A percentile compares a stretch with the other conserved stretches of the same genome.
These are phyloP conservation scores for Nepenthes gracilis DNA, from an alignment of 148 eudicot species.

Conservation along the genomic window DNA sequence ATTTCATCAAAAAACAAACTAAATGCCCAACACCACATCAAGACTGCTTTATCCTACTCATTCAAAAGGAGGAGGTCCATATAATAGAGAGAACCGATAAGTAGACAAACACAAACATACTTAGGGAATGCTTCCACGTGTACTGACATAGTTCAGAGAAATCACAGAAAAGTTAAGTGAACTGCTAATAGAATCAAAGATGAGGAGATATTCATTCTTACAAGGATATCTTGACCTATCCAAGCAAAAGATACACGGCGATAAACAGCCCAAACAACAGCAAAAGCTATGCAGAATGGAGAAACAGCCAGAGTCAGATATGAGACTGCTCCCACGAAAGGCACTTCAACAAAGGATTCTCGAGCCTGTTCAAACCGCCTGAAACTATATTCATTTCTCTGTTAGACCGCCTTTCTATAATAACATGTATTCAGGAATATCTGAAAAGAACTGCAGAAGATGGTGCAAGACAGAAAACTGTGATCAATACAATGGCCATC, in stretches of 20 bases:
- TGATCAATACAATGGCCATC: too few species aligned
- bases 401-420: constrained; percentile 11
- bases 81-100: too few species aligned
- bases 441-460: neutral
- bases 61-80: too few species aligned
- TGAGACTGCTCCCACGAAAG: constrained; percentile 75
- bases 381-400: constrained; percentile 40
- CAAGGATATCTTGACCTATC: constrained; percentile 99
- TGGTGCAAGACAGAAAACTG: neutral
- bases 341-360: constrained; percentile 62
- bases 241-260: constrained; percentile 74
- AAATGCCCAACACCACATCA: too few species aligned
- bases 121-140: too few species aligned
- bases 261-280: constrained; percentile 82
- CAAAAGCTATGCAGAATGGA: constrained; percentile 84
- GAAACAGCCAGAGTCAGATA: constrained; percentile 67
- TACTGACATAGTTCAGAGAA: too few species aligned
- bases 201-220: constrained; percentile 20
- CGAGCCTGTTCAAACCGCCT: constrained; percentile 80
- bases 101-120: too few species aligned
- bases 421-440: neutral
- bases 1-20: too few species aligned
- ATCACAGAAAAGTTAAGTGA: too few species aligned
- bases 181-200: neutral
- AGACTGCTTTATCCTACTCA: too few species aligned